Evolutionary conservation across 441 rosid genomes (phyloP).

Genomic region (Pelargonium citronellum): DNA sequence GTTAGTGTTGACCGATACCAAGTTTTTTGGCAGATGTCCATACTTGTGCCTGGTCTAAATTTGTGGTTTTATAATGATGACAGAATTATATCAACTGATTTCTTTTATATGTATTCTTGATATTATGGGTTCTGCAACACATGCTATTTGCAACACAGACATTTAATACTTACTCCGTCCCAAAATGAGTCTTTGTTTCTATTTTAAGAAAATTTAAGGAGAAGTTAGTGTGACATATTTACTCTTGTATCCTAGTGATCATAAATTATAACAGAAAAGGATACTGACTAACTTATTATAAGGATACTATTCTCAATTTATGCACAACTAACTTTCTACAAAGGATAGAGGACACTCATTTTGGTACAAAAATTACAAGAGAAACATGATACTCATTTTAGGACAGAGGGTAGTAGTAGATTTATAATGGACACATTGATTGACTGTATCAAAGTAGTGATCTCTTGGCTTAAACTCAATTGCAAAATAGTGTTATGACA

Average conservation of each 20-base stretch:
- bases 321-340: no score
- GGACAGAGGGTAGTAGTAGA: not conserved
- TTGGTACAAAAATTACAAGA: no score
- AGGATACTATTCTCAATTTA: no score
- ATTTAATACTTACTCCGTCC: no score
- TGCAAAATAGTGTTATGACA: not conserved
- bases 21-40: not conserved
- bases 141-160: not conserved
- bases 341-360: no score
- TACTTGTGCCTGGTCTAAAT: not conserved
- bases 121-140: not conserved
- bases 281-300: no score
- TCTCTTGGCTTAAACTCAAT: not conserved
- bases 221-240: no score
- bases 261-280: no score
- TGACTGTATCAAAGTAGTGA: not conserved
- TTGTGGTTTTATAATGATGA: not conserved
- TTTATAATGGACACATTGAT: not conserved
- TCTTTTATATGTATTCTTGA: not conserved
- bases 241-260: no score
- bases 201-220: no score
- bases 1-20: not conserved
- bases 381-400: no score
- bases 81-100: not conserved
- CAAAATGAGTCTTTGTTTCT: no score